Percentiles rank a stretch among this genome's conserved stretches.
Evolutionary conservation across 2,329 filamentous ascomycete genomes (phyloP).

Genomic region (Ophiostoma angusticollis): DNA sequence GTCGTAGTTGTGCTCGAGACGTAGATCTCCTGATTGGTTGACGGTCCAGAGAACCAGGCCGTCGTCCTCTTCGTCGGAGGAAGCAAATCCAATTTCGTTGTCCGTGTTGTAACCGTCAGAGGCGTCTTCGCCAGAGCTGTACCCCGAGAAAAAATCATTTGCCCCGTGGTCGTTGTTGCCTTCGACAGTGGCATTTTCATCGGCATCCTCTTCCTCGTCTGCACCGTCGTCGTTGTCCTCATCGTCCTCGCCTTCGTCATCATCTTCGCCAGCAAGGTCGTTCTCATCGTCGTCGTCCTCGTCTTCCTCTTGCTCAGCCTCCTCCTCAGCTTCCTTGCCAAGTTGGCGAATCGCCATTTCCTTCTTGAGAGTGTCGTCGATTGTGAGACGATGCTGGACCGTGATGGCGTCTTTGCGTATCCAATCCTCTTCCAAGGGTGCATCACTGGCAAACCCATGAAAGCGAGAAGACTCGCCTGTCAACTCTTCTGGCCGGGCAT

Average conservation of each 20-base stretch:
- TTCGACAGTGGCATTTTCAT: slow-evolving; percentile 37
- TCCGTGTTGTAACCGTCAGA: slow-evolving; percentile 64
- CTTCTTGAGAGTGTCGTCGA: slow-evolving; percentile 79
- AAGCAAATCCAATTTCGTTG: slow-evolving; percentile 54
- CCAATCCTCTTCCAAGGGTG: slow-evolving; percentile 81
- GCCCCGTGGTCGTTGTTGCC: slow-evolving; percentile 40
- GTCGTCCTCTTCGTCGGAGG: slow-evolving; percentile 58
- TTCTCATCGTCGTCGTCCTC: slow-evolving; percentile 40
- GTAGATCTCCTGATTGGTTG: slow-evolving; percentile 19
- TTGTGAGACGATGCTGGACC: slow-evolving; percentile 57
- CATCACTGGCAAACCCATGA: slow-evolving; percentile 82
- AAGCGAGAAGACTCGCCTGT: slow-evolving; percentile 52
- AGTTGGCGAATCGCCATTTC: slow-evolving; percentile 80
- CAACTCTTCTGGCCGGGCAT: slow-evolving; percentile 36
- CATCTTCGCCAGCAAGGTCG: slow-evolving; percentile 37
- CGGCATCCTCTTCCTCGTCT: slow-evolving; percentile 34
- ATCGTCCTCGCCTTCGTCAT: slow-evolving; percentile 38
- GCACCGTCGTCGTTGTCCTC: slow-evolving; percentile 16
- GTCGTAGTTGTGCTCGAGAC: slow-evolving; percentile 9
- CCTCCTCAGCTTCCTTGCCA: slow-evolving; percentile 82
- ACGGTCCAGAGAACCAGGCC: slow-evolving; percentile 49
- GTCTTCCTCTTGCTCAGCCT: slow-evolving; percentile 64
- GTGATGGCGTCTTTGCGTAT: slow-evolving; percentile 55
- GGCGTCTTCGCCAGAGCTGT: slow-evolving; percentile 40
- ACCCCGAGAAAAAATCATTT: slow-evolving; percentile 37